Conservation (phyloP, 257 asterid species). For the Salvia rosmarinus region DNA sequence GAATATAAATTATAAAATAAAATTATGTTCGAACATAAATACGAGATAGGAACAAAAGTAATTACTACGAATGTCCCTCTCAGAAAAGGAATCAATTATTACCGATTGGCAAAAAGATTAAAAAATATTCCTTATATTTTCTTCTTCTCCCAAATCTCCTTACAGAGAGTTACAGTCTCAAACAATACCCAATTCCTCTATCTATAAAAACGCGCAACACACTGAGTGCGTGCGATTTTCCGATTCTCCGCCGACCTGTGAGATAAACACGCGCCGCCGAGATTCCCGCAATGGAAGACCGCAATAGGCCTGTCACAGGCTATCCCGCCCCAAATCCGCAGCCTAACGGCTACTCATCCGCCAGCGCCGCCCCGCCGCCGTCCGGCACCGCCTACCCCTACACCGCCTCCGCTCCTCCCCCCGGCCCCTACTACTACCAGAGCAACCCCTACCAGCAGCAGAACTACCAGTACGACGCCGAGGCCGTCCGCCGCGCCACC, state of each 20-base stretch:
- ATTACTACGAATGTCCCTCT: background rate
- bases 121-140: background rate
- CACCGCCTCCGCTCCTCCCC: constrained; percentile 51
- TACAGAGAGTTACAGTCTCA: background rate
- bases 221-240: background rate
- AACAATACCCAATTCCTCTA: background rate
- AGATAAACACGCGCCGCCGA: constrained; percentile 16
- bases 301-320: constrained; percentile 76
- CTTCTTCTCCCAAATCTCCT: background rate
- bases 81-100: background rate
- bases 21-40: background rate
- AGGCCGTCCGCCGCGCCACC: constrained; percentile 59
- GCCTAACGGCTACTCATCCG: constrained; percentile 51
- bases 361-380: constrained; percentile 38
- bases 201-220: constrained; percentile 15
- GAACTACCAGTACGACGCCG: constrained; percentile 49
- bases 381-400: constrained; percentile 62
- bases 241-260: constrained; percentile 26
- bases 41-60: background rate
- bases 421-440: constrained; percentile 40
- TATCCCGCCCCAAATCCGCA: constrained; percentile 61
- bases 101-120: background rate
- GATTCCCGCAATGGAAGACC: constrained; percentile 55
- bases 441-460: constrained; percentile 45
- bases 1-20: background rate